These are phyloP conservation scores for Septoria linicola DNA, from an alignment of 2,329 filamentous ascomycete species.

Conservation along the genomic window DNA sequence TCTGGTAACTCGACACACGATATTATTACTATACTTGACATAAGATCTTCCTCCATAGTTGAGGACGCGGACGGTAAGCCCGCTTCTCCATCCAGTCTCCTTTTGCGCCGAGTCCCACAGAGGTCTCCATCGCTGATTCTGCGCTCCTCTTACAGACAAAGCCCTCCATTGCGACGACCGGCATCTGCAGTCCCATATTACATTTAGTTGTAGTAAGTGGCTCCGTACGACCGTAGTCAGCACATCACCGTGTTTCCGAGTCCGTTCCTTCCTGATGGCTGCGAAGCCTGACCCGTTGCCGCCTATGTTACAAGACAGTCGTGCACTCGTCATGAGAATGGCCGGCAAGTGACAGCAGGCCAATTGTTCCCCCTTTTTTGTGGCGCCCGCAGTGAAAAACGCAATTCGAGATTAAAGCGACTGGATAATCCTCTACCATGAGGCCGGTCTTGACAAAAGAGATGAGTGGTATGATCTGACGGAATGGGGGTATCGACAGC, in stretches of 20 bases:
- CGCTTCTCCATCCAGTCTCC: conserved; percentile 7
- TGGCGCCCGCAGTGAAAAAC: conserved; percentile 13
- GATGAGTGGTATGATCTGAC: conserved; percentile 22
- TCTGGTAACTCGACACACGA: conserved; percentile 8
- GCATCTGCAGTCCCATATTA: conserved; percentile 1
- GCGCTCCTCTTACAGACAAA: neutral
- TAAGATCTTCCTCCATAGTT: conserved; percentile 6
- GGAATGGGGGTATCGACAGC: conserved; percentile 18
- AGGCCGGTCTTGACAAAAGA: conserved; percentile 24
- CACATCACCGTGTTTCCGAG: conserved; percentile 1
- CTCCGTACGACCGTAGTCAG: neutral
- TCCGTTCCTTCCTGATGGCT: conserved; percentile 5
- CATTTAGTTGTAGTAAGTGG: neutral
- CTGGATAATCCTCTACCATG: conserved; percentile 14
- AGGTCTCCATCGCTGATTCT: neutral
- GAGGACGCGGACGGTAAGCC: conserved; percentile 7
- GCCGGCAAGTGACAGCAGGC: conserved; percentile 8
- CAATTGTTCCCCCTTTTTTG: conserved; percentile 14
- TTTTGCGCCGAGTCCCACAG: conserved; percentile 8
- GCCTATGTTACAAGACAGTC: conserved; percentile 24
- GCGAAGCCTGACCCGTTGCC: conserved; percentile 14
- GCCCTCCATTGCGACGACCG: neutral
- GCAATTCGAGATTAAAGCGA: conserved; percentile 19
- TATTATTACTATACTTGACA: conserved; percentile 19
- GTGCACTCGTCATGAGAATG: conserved; percentile 21